Evolutionary conservation across 2,329 filamentous ascomycete species (phyloP).

Genomic region (Aspergillus alliaceus): DNA sequence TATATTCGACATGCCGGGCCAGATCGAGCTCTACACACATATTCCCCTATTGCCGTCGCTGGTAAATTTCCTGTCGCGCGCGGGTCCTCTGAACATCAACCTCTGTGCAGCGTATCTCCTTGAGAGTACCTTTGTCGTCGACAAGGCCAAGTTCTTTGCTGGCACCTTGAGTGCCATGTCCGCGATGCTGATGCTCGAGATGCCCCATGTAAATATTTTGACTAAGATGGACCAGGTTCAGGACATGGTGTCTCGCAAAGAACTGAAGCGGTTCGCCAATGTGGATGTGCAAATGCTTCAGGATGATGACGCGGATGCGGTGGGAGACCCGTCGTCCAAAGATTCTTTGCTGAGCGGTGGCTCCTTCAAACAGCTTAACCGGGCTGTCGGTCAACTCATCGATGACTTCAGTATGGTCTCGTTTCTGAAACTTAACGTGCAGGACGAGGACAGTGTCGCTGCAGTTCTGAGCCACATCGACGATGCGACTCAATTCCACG

Average conservation of each 20-base stretch:
- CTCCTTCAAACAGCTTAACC: constrained; percentile 80
- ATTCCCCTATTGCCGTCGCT: constrained; percentile 87
- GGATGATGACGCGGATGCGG: constrained; percentile 57
- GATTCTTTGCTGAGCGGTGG: constrained; percentile 75
- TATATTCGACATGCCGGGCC: constrained; percentile 97
- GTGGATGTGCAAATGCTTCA: constrained; percentile 81
- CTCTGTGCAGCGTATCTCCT: constrained; percentile 93
- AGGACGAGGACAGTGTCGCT: constrained; percentile 87
- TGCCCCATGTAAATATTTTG: constrained; percentile 93
- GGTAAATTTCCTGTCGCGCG: constrained; percentile 74
- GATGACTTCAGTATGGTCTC: constrained; percentile 99
- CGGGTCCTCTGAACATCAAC: constrained; percentile 81
- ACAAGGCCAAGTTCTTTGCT: constrained; percentile 95
- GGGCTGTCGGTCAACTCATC: constrained; percentile 84
- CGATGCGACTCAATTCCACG: constrained; percentile 89
- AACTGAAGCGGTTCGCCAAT: constrained; percentile 85
- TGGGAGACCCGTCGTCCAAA: constrained; percentile 63
- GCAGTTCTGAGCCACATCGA: constrained; percentile 88
- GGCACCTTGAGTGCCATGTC: constrained; percentile 96
- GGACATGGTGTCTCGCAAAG: constrained; percentile 80
- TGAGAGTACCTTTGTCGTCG: constrained; percentile 92
- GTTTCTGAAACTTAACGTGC: constrained; percentile 84
- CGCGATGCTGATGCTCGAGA: constrained; percentile 97
- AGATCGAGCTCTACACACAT: constrained; percentile 98
- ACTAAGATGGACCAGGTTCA: constrained; percentile 98